phyloP scores from a whole-genome alignment of 441 rosid genomes.

The Bruguiera hainesii region DNA sequence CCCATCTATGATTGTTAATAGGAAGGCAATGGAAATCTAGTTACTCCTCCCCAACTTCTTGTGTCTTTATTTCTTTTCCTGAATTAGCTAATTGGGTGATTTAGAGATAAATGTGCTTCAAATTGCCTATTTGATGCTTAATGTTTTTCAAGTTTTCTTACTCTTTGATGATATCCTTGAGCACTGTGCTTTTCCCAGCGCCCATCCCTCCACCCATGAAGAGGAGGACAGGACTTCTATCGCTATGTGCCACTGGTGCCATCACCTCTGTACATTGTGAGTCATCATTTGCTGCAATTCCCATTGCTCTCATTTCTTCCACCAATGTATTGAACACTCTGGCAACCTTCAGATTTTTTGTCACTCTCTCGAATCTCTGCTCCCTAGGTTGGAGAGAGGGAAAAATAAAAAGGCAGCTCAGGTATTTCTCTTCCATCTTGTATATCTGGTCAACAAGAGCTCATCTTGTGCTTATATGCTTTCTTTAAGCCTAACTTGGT shows the following conservation, averaged over 20 bases:
- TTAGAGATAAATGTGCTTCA: no score
- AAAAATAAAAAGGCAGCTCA: not conserved
- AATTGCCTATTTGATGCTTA: not conserved
- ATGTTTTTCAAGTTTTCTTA: slow-evolving; percentile 25
- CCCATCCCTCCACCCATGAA: slow-evolving; percentile 99
- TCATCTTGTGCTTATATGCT: no score
- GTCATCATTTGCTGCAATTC: slow-evolving; percentile 65
- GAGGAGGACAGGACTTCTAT: slow-evolving; percentile 90
- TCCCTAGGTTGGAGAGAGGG: slow-evolving; percentile 38
- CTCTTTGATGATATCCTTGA: slow-evolving; percentile 94
- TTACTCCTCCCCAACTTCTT: no score
- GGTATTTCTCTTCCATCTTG: no score
- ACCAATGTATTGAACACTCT: slow-evolving; percentile 82
- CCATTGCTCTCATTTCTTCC: slow-evolving; percentile 97
- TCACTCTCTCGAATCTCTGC: slow-evolving; percentile 79
- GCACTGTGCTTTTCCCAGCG: slow-evolving; percentile 97
- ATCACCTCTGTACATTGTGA: slow-evolving; percentile 88
- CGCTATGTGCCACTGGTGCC: slow-evolving; percentile 93
- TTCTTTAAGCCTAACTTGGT: no score
- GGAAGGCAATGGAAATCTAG: no score
- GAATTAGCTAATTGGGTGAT: no score
- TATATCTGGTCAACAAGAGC: no score
- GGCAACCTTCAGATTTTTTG: slow-evolving; percentile 84
- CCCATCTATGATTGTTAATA: not conserved
- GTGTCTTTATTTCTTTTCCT: no score